phyloP scores from a whole-genome alignment of 306 rosid genomes.

The Purshia tridentata region DNA sequence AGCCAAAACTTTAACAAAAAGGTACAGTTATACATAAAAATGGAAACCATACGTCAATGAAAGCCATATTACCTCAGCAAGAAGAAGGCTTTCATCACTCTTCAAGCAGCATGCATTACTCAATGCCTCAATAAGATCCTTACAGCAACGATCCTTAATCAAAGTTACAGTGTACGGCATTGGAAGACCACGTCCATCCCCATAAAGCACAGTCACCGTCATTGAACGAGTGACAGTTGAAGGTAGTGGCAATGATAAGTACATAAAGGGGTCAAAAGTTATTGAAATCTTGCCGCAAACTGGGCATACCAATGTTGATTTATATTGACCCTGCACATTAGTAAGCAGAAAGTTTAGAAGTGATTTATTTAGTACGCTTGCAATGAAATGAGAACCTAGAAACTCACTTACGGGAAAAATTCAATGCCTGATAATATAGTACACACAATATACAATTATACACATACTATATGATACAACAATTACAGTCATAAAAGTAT shows the following conservation, averaged over 20 bases:
- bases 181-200: constrained; percentile 88
- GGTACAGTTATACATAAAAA: neutral
- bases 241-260: constrained; percentile 92
- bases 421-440: neutral
- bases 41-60: constrained; percentile 7
- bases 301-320: constrained; percentile 97
- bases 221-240: constrained; percentile 77
- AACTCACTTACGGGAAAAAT: neutral
- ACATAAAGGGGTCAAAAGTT: constrained; percentile 99
- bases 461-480: constrained; percentile 18
- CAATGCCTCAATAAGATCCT: constrained; percentile 75
- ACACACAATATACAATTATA: neutral
- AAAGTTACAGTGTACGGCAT: constrained; percentile 78
- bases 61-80: constrained; percentile 72
- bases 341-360: neutral
- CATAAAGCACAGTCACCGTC: constrained; percentile 78
- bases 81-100: constrained; percentile 84
- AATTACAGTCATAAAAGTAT: constrained; percentile 14
- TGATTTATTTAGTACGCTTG: neutral
- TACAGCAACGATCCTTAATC: constrained; percentile 63
- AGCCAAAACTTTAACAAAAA: neutral
- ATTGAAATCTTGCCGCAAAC: constrained; percentile 83
- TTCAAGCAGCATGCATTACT: constrained; percentile 78
- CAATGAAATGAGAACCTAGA: neutral
- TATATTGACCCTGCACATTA: constrained; percentile 90